phyloP scores from a whole-genome alignment of 257 asterid species.

The Solanum rostratum region DNA sequence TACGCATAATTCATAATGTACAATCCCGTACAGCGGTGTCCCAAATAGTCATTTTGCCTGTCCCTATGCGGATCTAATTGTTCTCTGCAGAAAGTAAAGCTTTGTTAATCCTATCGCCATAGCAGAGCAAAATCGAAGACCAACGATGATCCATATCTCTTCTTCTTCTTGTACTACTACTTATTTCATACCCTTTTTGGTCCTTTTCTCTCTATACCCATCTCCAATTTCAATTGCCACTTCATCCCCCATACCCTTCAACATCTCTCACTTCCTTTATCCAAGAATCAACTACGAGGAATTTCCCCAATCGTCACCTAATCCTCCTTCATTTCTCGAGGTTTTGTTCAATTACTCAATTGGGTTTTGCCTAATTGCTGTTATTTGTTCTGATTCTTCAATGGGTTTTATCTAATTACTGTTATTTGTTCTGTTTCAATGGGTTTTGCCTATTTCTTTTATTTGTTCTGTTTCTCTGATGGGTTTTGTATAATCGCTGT shows the following conservation, averaged over 20 bases:
- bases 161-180: not conserved
- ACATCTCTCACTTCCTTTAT: slow-evolving; percentile 35
- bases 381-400: not conserved
- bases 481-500: not conserved
- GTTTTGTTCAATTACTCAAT: not conserved
- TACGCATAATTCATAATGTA: not conserved
- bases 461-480: not conserved
- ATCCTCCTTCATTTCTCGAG: slow-evolving; percentile 14
- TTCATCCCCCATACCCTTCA: slow-evolving; percentile 29
- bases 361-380: not conserved
- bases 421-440: not conserved
- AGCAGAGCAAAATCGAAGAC: not conserved
- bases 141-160: slow-evolving; percentile 13
- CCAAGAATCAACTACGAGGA: slow-evolving; percentile 28
- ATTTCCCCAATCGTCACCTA: slow-evolving; percentile 16
- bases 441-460: not conserved
- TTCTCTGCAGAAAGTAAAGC: not conserved
- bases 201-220: slow-evolving; percentile 4
- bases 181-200: not conserved
- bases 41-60: not conserved
- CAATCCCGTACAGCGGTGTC: not conserved
- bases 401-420: not conserved
- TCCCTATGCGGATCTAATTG: not conserved
- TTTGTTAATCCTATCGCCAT: not conserved
- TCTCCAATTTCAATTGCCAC: slow-evolving; percentile 18